A percentile compares a stretch with the other conserved stretches of the same genome.
Evolutionary conservation across 257 asterid genomes (phyloP).

Genomic region (Coffea eugenioides): DNA sequence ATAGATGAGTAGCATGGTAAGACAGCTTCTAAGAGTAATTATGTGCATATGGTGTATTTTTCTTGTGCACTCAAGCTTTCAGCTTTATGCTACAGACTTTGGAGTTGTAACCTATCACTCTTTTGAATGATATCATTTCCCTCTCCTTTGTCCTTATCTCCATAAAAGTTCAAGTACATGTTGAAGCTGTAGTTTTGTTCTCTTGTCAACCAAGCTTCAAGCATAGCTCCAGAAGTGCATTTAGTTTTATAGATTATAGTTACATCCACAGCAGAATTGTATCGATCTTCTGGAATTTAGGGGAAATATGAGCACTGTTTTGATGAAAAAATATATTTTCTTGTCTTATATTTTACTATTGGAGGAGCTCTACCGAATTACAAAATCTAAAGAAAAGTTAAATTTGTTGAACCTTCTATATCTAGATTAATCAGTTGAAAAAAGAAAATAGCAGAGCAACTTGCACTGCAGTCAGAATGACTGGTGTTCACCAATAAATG

Average conservation of each 20-base stretch:
- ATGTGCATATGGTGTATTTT: neutral
- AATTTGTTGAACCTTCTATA: neutral
- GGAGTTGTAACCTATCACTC: neutral
- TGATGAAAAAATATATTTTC: neutral
- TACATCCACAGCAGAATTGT: neutral
- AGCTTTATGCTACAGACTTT: neutral
- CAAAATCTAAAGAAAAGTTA: neutral
- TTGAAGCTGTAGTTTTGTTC: neutral
- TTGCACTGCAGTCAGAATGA: neutral
- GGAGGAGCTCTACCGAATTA: neutral
- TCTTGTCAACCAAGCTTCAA: neutral
- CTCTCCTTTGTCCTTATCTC: neutral
- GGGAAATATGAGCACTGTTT: neutral
- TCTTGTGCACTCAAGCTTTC: no score
- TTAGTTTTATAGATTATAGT: neutral
- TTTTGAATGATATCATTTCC: neutral
- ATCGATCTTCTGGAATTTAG: neutral
- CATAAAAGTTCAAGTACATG: neutral
- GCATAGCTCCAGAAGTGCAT: neutral
- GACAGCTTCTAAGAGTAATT: neutral
- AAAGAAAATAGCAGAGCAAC: neutral
- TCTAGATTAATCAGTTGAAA: neutral
- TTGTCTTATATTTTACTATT: neutral
- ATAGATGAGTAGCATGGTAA: slow-evolving; percentile 26
- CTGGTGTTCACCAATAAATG: neutral